These are phyloP conservation scores for Colletotrichum falcatum DNA, from an alignment of 2,329 filamentous ascomycete species.

Conservation along the genomic window DNA sequence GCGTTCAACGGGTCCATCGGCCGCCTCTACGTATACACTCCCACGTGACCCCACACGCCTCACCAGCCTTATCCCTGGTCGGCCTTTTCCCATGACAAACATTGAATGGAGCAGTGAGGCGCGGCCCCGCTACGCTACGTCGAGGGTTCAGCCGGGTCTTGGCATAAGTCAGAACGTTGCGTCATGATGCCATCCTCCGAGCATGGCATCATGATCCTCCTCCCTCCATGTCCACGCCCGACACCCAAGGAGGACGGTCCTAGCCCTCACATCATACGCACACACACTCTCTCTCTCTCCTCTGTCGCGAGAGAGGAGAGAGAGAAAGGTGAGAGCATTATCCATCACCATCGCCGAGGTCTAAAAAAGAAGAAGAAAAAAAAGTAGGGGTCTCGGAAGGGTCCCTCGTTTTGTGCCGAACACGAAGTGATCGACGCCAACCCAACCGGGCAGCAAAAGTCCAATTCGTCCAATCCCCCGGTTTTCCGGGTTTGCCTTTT, in stretches of 20 bases:
- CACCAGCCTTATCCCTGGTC: not conserved
- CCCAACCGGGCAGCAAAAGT: not conserved
- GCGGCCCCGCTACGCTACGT: not conserved
- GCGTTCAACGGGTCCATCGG: not conserved
- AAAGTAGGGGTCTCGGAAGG: slow-evolving; percentile 1
- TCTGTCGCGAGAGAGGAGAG: not conserved
- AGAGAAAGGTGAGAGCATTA: not conserved
- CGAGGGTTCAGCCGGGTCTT: slow-evolving; percentile 9
- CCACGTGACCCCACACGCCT: no score
- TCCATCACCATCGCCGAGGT: not conserved
- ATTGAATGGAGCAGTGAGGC: not conserved
- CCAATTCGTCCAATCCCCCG: slow-evolving; percentile 1
- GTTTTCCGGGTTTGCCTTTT: not conserved
- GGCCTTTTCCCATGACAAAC: not conserved
- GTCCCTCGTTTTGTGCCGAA: not conserved
- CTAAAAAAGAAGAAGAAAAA: not conserved
- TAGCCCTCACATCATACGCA: not conserved
- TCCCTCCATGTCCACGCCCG: not conserved
- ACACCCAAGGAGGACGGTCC: not conserved
- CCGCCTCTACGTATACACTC: not conserved
- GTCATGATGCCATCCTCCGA: slow-evolving; percentile 40
- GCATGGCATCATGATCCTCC: no score
- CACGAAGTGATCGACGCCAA: slow-evolving; percentile 18
- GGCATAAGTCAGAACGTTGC: slow-evolving; percentile 39
- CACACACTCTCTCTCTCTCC: not conserved